These are phyloP conservation scores for Monosporascus sp. DNA, from an alignment of 2,329 filamentous ascomycete species.

Conservation along the genomic window DNA sequence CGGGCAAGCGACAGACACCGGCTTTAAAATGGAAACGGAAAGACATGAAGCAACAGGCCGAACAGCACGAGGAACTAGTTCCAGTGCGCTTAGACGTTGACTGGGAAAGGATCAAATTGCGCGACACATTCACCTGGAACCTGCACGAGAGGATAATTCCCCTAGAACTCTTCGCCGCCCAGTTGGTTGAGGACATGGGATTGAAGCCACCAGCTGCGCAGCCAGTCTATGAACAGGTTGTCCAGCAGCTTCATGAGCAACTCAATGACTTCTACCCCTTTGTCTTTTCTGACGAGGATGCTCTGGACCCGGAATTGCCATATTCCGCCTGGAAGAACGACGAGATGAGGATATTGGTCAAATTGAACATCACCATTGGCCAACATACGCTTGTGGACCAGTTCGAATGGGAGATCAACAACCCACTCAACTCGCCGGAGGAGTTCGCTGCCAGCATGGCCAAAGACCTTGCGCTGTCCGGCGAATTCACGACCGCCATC, in stretches of 20 bases:
- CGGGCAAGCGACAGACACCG: constrained; percentile 70
- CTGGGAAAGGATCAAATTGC: constrained; percentile 88
- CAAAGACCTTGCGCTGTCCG: constrained; percentile 80
- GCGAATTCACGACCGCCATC: constrained; percentile 95
- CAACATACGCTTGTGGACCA: constrained; percentile 92
- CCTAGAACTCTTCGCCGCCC: constrained; percentile 77
- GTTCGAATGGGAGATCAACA: constrained; percentile 99
- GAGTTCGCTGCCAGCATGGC: constrained; percentile 90
- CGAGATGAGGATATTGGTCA: constrained; percentile 94
- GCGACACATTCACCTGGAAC: constrained; percentile 99
- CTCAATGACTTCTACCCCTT: constrained; percentile 91
- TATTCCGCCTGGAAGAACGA: constrained; percentile 97
- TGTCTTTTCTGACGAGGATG: constrained; percentile 82
- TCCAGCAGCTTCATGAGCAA: constrained; percentile 77
- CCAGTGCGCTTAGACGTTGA: constrained; percentile 91
- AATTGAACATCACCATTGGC: constrained; percentile 96
- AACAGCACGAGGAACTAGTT: constrained; percentile 86
- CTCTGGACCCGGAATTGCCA: constrained; percentile 81
- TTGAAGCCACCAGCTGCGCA: constrained; percentile 65
- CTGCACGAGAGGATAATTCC: constrained; percentile 81
- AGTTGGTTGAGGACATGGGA: constrained; percentile 87
- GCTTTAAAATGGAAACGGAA: constrained; percentile 70
- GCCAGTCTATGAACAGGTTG: constrained; percentile 56
- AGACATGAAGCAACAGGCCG: constrained; percentile 78
- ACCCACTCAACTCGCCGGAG: constrained; percentile 87